These are phyloP conservation scores for Volvox carteri DNA, from an alignment of 163 green algal genomes.

Conservation along the genomic window DNA sequence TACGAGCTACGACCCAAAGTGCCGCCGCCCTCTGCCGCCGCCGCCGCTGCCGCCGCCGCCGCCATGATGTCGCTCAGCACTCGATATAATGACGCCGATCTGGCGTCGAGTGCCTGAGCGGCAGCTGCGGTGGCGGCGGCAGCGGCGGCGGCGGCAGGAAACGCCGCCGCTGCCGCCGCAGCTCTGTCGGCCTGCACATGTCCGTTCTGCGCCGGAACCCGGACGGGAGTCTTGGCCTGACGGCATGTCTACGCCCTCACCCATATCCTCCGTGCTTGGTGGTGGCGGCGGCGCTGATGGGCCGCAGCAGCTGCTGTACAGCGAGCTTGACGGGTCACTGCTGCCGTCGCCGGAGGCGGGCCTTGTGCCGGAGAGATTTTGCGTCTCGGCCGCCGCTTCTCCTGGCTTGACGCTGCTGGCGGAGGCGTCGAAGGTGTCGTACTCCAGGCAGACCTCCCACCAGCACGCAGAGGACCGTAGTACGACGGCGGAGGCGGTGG, in stretches of 20 bases:
- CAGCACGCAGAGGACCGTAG: no score
- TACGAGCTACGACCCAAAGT: neutral
- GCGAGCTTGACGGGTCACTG: neutral
- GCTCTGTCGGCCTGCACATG: no score
- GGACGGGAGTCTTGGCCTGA: neutral
- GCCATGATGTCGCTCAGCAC: neutral
- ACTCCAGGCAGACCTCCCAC: no score
- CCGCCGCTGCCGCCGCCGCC: neutral
- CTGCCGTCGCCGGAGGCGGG: no score
- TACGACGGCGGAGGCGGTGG: no score
- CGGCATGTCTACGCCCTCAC: neutral
- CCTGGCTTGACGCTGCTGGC: no score
- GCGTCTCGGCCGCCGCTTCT: no score
- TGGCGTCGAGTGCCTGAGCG: no score
- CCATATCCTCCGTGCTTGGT: neutral
- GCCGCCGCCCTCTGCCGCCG: neutral
- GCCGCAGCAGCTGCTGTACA: neutral
- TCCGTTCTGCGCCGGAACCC: neutral
- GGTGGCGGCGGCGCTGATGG: neutral
- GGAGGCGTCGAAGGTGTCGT: no score
- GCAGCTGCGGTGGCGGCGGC: neutral
- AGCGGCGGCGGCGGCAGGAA: neutral
- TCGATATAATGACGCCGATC: no score
- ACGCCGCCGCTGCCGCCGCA: neutral
- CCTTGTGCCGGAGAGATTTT: no score